Evolutionary conservation across 345 rosid genomes (phyloP).

Genomic region (Microcos paniculata): DNA sequence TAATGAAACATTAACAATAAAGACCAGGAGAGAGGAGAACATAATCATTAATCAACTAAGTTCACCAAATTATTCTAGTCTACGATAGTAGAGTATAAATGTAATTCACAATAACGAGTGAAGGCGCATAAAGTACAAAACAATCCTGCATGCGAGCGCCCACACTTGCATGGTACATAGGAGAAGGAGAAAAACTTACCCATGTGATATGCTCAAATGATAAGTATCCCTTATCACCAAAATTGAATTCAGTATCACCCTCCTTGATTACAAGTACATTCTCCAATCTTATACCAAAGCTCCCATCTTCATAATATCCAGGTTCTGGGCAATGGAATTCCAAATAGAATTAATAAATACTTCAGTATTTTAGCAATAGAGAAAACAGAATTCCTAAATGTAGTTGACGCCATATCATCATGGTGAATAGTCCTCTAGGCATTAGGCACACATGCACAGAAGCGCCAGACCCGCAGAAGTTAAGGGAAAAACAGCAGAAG

Average conservation of each 20-base stretch:
- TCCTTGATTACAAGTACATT: slow-evolving; percentile 81
- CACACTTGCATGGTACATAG: neutral
- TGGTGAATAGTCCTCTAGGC: neutral
- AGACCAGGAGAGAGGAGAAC: neutral
- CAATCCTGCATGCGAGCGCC: neutral
- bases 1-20: neutral
- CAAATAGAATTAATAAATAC: neutral
- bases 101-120: neutral
- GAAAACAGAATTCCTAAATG: neutral
- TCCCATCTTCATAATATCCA: slow-evolving; percentile 93
- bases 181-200: slow-evolving; percentile 47
- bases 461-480: neutral
- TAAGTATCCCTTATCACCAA: slow-evolving; percentile 90
- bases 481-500: neutral
- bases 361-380: neutral
- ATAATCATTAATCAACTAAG: neutral
- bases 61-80: neutral
- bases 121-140: neutral
- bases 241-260: slow-evolving; percentile 74
- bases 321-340: slow-evolving; percentile 56
- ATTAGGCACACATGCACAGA: neutral
- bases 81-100: neutral
- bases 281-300: slow-evolving; percentile 93
- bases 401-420: neutral
- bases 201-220: slow-evolving; percentile 94